Evolutionary conservation across 108 stramenopile genomes (phyloP), one percentile per base, ranked within the genome.

Genomic region (Fragilaria radians): DNA sequence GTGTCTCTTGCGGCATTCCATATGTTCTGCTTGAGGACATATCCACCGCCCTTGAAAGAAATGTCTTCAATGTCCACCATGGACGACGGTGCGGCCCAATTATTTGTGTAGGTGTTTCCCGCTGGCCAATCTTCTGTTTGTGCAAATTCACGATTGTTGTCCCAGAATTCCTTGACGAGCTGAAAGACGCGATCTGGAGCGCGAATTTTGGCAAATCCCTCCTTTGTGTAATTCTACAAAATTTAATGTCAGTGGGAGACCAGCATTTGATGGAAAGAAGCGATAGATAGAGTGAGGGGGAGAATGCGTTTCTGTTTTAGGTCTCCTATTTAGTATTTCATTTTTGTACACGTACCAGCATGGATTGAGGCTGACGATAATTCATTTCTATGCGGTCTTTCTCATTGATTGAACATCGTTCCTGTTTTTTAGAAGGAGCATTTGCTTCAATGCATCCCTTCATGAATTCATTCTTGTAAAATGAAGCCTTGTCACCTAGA

Each of bases 381-480:
- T 58, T 75, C 91, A 93, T 93, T 48, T 75, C 83, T 34, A 93
- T 63, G 0, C 91, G 83, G 42, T 89, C 91, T 2, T 68, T 29
- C 66, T 93, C 91, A 25, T 75, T 87, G 11, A 52, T 34, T 51
- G 86, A 72, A 32, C 90, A 88, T 33, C 71, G 59, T 3, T 58
- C 64, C 4, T 49, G 33, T 28, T 51, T 32, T 30, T n/a, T n/a
- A n/a, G n/a, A n/a, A n/a, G 64, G 17, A 2, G 26, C 54, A 46
- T 69, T 70, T 19, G 54, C 50, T 1, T 48, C 33, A 1, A 68
- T 71, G 48, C 91, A 92, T 19, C 87, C 85, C 23, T 80, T 46
- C 78, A 92, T 82, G 59, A 78, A 92, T 21, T 88, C 72, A n/a
- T n/a, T n/a, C 27, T 88, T 74, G 55, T 92, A 92, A 48, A 58